Evolutionary conservation across 176 grass and related monocot species (phyloP).

Genomic region (Hordeum marinum): DNA sequence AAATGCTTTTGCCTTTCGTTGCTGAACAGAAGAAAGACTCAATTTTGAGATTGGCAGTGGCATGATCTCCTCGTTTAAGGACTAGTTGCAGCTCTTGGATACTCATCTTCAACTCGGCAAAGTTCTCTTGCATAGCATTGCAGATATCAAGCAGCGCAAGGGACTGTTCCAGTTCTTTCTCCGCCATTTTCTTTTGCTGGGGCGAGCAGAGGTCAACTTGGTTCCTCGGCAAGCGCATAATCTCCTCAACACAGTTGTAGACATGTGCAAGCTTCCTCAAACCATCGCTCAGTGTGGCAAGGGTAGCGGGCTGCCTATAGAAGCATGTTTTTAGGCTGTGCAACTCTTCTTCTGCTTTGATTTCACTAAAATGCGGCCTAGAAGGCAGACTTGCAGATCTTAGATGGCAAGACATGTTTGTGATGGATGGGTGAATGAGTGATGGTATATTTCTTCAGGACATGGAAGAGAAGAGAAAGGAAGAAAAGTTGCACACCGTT

Average conservation of each 20-base stretch:
- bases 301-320: constrained; percentile 2
- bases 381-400: constrained; percentile 42
- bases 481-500: neutral
- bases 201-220: constrained; percentile 13
- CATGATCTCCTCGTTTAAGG: neutral
- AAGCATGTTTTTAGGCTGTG: constrained; percentile 3
- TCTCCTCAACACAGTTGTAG: constrained; percentile 25
- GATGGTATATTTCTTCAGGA: neutral
- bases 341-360: constrained; percentile 35
- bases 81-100: constrained; percentile 3
- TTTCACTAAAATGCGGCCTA: neutral
- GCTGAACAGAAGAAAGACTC: constrained; percentile 16
- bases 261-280: constrained; percentile 25
- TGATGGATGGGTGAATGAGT: neutral
- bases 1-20: constrained; percentile 31
- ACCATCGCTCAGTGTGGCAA: neutral
- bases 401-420: constrained; percentile 38
- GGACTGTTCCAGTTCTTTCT: constrained; percentile 31
- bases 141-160: constrained; percentile 3
- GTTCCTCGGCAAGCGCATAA: constrained; percentile 34
- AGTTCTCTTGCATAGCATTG: neutral
- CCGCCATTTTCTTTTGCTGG: constrained; percentile 17
- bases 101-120: constrained; percentile 1
- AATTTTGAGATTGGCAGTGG: neutral
- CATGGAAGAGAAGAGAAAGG: constrained; percentile 12